phyloP scores from a whole-genome alignment of 495 filamentous ascomycete species.

The Aspergillus mulundensis region DNA sequence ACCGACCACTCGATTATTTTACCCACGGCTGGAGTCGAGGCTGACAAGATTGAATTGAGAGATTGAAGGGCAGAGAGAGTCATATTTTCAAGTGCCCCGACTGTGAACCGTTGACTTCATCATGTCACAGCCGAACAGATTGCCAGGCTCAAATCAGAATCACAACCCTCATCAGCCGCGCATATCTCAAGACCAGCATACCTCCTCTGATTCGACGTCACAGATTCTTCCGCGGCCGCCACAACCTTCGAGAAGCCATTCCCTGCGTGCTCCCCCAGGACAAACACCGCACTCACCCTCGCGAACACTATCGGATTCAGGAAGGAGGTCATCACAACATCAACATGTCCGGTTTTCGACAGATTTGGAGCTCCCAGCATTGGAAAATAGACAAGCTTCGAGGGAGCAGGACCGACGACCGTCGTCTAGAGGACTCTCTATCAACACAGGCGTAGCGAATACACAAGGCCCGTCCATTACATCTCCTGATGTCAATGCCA shows the following conservation, averaged over 20 bases:
- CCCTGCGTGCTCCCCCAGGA: constrained; percentile 8
- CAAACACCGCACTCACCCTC: constrained; percentile 30
- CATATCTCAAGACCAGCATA: constrained; percentile 2
- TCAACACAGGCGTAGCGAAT: constrained; percentile 33
- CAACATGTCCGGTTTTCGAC: constrained; percentile 42
- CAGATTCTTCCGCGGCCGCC: neutral
- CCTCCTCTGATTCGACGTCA: constrained; percentile 1
- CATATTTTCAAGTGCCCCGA: neutral
- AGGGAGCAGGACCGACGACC: constrained; percentile 25
- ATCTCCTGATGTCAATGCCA: constrained; percentile 15
- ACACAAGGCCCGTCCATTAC: constrained; percentile 16
- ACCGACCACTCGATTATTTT: constrained; percentile 2
- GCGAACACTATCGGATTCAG: constrained; percentile 33
- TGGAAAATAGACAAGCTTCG: constrained; percentile 19
- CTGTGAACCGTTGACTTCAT: neutral
- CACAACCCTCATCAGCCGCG: constrained; percentile 5
- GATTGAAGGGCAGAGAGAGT: neutral
- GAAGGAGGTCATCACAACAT: constrained; percentile 32
- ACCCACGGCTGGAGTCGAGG: neutral
- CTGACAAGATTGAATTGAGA: neutral
- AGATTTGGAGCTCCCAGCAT: constrained; percentile 31
- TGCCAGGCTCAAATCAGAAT: constrained; percentile 13
- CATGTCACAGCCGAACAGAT: constrained; percentile 30
- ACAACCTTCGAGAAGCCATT: constrained; percentile 18
- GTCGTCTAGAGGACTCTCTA: constrained; percentile 32